Evolutionary conservation across 2,329 filamentous ascomycete species (phyloP).

Genomic region (Rhexocercosporidium sp.): DNA sequence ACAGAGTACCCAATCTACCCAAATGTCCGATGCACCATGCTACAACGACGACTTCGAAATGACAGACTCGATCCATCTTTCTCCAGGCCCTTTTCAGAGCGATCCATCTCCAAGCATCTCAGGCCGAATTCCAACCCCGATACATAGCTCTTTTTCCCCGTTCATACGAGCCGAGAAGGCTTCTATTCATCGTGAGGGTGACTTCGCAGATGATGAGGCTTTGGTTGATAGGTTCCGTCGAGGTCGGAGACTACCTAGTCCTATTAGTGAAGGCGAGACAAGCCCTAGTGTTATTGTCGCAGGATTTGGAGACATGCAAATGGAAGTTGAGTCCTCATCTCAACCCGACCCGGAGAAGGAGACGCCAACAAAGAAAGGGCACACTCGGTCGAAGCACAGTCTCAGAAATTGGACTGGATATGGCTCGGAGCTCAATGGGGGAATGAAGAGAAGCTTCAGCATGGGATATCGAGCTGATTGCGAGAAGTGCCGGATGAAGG

Average conservation of each 20-base stretch:
- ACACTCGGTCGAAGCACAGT: conserved; percentile 42
- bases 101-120: conserved; percentile 38
- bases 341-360: conserved; percentile 27
- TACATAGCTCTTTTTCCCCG: conserved; percentile 41
- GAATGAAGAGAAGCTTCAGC: conserved; percentile 73
- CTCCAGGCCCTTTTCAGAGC: conserved; percentile 38
- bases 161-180: conserved; percentile 35
- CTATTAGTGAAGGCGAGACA: conserved; percentile 43
- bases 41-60: conserved; percentile 43
- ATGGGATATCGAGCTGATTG: conserved; percentile 81
- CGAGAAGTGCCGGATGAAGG: conserved; percentile 75
- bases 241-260: conserved; percentile 41
- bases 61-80: conserved; percentile 39
- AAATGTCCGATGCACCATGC: conserved; percentile 32
- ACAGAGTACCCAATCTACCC: conserved; percentile 33
- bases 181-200: conserved; percentile 24
- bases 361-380: conserved; percentile 42
- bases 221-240: conserved; percentile 35
- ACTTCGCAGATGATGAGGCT: conserved; percentile 38
- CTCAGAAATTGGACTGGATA: conserved; percentile 40
- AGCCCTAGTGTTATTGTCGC: conserved; percentile 40
- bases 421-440: conserved; percentile 39
- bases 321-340: conserved; percentile 38
- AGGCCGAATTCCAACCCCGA: conserved; percentile 43
- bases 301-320: conserved; percentile 41